Evolutionary conservation across 176 grass and related monocot genomes (phyloP), one percentile per base, ranked within the genome.

Genomic region (Avena insularis): DNA sequence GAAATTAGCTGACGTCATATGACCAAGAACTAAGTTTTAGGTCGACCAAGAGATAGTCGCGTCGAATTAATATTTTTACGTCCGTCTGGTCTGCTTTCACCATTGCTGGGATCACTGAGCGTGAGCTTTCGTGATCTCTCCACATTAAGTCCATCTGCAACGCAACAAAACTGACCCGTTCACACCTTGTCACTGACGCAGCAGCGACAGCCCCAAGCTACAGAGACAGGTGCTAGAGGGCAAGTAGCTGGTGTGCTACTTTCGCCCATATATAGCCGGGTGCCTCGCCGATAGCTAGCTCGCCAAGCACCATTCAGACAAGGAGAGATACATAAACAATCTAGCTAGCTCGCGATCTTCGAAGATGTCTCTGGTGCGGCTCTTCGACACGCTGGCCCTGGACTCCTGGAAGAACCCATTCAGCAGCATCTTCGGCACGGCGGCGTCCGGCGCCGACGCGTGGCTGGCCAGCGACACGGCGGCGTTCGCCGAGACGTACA

Each of bases 381-480:
- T 95, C 0, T 71, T 91, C 2, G 93, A 95, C 78, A 88, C 93
- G 40, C 85, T 95, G 12, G 79, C 89, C 23, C 61, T 64, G 4
- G 61, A 81, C 38, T 20, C 56, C 0, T 91, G 83, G 84, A 90
- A 85, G 84, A 92, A 89, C 54, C 93, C 93, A 0, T 91, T 95
- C 91, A 69, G 80, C 71, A 89, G 64, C 77, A 91, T 95, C 84
- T 92, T 89, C 67, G 83, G 88, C 77, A 89, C 89, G 8, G 15
- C 91, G 20, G 48, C 80, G 20, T 56, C 71, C 12, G 17, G 56
- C 5, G 63, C 71, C 19, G 90, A 89, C 86, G 64, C 83, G 8
- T 75, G 89, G 83, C 83, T 88, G 43, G 86, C 90, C 3, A 88
- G 86, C 71, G 92, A 93, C 79, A 84, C 92, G 40, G 84, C 89